Conservation (phyloP, 306 rosid species). For the peach (Prunus persica) region Prunus_persica_NCBIv2 NC_034009.1:35043501-35044000, state of each 20-base stretch:
- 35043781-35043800: constrained; percentile 71
- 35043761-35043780: constrained; percentile 86
- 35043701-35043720: constrained; percentile 70
- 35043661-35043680: constrained; percentile 94
- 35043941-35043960: constrained; percentile 76
- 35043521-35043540: constrained; percentile 2
- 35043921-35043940: constrained; percentile 73
- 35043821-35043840: constrained; percentile 79
- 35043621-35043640: constrained; percentile 30
- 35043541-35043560: neutral
- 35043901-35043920: constrained; percentile 76
- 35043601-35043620: constrained; percentile 36
- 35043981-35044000: constrained; percentile 70
- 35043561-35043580: neutral
- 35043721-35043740: constrained; percentile 91
- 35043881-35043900: constrained; percentile 88
- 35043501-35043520: neutral
- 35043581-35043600: neutral
- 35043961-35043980: constrained; percentile 73
- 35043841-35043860: constrained; percentile 52
- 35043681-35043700: constrained; percentile 57
- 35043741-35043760: constrained; percentile 89
- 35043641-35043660: constrained; percentile 67
- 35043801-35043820: constrained; percentile 89
- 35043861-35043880: constrained; percentile 45